These are phyloP conservation scores for Erythrobasidium yunnanense DNA, from an alignment of 768 basidiomycete species.

Conservation along the genomic window DNA sequence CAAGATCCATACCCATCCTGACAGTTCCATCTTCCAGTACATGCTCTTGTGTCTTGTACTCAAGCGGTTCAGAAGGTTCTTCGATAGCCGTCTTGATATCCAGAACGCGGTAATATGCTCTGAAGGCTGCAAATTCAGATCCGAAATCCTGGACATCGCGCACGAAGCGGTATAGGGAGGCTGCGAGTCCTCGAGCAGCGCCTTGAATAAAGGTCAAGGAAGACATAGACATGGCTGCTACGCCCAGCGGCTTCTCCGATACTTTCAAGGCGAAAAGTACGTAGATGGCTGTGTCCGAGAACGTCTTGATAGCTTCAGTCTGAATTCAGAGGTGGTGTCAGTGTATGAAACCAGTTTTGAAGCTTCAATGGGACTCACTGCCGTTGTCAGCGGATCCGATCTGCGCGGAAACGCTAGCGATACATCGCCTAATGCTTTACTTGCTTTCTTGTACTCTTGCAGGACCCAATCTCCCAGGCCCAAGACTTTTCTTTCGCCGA, in stretches of 20 bases:
- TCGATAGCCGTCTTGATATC: slow-evolving; percentile 22
- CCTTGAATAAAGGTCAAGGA: slow-evolving; percentile 16
- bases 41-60: not conserved
- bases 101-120: slow-evolving; percentile 11
- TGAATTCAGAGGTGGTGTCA: no score
- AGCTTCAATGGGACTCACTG: not conserved
- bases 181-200: not conserved
- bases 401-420: not conserved
- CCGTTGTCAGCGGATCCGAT: not conserved
- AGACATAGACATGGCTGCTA: slow-evolving; percentile 12
- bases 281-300: slow-evolving; percentile 17
- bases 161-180: not conserved
- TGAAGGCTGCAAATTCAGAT: not conserved
- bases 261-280: slow-evolving; percentile 18
- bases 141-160: slow-evolving; percentile 11
- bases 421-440: slow-evolving; percentile 13
- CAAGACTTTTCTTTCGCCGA: slow-evolving; percentile 13
- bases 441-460: slow-evolving; percentile 15
- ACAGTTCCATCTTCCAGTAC: not conserved
- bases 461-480: slow-evolving; percentile 19
- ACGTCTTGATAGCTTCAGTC: slow-evolving; percentile 10
- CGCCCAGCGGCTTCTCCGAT: slow-evolving; percentile 5
- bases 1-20: slow-evolving; percentile 23
- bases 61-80: slow-evolving; percentile 8
- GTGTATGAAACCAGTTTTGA: no score